Evolutionary conservation across 106 monocot species (phyloP).

Genomic region (Allium cepa): DNA sequence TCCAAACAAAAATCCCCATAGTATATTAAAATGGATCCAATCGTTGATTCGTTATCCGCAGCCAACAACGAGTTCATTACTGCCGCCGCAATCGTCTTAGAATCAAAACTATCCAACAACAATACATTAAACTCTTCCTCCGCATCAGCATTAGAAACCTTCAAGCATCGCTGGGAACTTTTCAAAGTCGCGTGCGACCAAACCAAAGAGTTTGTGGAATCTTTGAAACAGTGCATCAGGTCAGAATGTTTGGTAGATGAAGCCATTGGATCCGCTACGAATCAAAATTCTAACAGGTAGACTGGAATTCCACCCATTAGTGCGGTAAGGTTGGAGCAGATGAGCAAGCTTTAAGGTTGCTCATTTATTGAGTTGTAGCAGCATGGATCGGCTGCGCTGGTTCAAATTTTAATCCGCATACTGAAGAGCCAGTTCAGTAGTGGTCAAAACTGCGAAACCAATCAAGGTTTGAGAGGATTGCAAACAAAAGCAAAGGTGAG

Average conservation of each 20-base stretch:
- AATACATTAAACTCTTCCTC: conserved; percentile 27
- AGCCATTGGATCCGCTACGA: conserved; percentile 46
- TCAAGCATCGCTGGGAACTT: conserved; percentile 60
- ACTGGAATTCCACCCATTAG: conserved; percentile 78
- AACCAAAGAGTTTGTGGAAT: conserved; percentile 56
- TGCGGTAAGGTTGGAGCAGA: conserved; percentile 94
- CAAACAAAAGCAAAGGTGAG: too few relatives aligned
- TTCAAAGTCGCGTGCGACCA: conserved; percentile 63
- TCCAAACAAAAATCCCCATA: too few relatives aligned
- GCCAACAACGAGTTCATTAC: conserved; percentile 20
- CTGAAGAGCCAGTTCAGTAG: too few relatives aligned
- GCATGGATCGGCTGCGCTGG: conserved; percentile 38
- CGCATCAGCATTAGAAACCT: conserved; percentile 42
- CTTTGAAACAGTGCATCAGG: conserved; percentile 50
- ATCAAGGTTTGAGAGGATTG: too few relatives aligned
- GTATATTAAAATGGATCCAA: conserved; percentile 7
- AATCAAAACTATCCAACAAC: conserved; percentile 20
- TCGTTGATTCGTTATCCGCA: conserved; percentile 15
- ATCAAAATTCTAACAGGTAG: conserved; percentile 1
- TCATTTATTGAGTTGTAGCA: conserved; percentile 87
- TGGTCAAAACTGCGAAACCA: too few relatives aligned
- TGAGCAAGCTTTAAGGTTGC: conserved; percentile 98
- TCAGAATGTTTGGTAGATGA: conserved; percentile 68
- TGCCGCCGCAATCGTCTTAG: conserved; percentile 27
- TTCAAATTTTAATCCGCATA: conserved; percentile 5